Percentiles rank a stretch among this genome's conserved stretches.
Evolutionary conservation across 768 basidiomycete genomes (phyloP).

Genomic region (Boletellus emodensis): DNA sequence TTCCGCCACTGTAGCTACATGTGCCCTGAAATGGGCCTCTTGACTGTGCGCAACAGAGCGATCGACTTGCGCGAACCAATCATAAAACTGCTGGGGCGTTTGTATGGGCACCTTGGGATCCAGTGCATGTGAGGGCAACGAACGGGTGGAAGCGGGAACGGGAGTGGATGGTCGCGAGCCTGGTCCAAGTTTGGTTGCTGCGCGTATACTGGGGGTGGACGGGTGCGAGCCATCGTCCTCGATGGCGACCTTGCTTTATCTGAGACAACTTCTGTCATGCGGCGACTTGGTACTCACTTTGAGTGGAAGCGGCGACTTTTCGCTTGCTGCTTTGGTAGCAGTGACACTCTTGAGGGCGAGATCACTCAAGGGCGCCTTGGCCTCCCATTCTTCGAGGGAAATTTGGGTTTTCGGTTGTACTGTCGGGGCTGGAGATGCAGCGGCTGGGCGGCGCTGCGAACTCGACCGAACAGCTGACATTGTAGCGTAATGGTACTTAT

Average conservation of each 20-base stretch:
- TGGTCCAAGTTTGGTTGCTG: constrained; percentile 36
- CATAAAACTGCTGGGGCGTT: constrained; percentile 94
- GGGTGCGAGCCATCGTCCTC: constrained; percentile 35
- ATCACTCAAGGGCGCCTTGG: constrained; percentile 72
- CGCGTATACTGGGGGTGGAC: constrained; percentile 34
- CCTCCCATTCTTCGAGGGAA: constrained; percentile 89
- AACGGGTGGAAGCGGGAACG: constrained; percentile 17
- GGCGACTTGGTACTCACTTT: constrained; percentile 51
- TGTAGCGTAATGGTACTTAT: not conserved
- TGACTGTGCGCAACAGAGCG: constrained; percentile 89
- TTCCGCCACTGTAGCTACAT: constrained; percentile 70
- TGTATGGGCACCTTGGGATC: constrained; percentile 77
- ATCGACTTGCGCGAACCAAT: constrained; percentile 91
- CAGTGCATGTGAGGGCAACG: constrained; percentile 45
- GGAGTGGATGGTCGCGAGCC: constrained; percentile 47
- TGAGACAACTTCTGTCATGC: constrained; percentile 24
- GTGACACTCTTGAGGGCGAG: constrained; percentile 63
- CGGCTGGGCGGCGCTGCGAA: constrained; percentile 24
- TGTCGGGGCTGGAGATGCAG: constrained; percentile 21
- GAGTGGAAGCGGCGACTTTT: constrained; percentile 59
- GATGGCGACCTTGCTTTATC: constrained; percentile 39
- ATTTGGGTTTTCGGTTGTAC: constrained; percentile 44
- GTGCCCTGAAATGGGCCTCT: constrained; percentile 86
- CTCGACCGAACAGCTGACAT: constrained; percentile 24
- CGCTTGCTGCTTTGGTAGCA: constrained; percentile 56